Evolutionary conservation across 2,329 filamentous ascomycete genomes (phyloP).

Genomic region (Penicillium sp.): DNA sequence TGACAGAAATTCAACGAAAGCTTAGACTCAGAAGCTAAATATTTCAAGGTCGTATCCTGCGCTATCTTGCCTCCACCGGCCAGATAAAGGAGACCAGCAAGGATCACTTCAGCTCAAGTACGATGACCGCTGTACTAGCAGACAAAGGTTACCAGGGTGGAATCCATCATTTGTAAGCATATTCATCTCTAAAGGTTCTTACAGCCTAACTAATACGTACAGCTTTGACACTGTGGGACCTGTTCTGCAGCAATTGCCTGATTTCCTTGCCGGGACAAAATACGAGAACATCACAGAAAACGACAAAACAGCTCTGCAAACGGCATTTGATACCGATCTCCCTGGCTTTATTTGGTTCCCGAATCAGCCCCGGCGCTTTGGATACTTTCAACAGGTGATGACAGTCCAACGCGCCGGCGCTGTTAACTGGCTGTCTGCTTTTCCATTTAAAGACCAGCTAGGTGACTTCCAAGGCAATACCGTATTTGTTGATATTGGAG

Average conservation of each 20-base stretch:
- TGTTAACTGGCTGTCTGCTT: neutral
- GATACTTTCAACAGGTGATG: neutral
- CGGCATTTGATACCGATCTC: neutral
- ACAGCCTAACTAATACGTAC: neutral
- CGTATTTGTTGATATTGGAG: slow-evolving; percentile 7
- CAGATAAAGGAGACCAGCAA: neutral
- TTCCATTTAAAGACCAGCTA: neutral
- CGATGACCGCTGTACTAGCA: too few species aligned
- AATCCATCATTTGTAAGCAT: neutral
- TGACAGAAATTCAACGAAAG: neutral
- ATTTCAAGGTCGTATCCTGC: neutral
- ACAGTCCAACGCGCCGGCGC: neutral
- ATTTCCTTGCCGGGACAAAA: slow-evolving; percentile 4
- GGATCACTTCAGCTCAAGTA: neutral
- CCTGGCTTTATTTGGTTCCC: slow-evolving; percentile 1
- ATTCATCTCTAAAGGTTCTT: neutral
- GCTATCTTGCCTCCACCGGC: neutral
- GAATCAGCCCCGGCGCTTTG: neutral
- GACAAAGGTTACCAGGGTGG: neutral
- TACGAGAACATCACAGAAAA: neutral
- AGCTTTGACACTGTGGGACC: neutral
- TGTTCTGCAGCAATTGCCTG: neutral
- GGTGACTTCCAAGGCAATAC: neutral
- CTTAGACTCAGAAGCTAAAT: neutral
- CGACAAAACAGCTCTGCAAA: neutral